Evolutionary conservation across 768 basidiomycete genomes (phyloP).

Genomic region (Pluteus cervinus): DNA sequence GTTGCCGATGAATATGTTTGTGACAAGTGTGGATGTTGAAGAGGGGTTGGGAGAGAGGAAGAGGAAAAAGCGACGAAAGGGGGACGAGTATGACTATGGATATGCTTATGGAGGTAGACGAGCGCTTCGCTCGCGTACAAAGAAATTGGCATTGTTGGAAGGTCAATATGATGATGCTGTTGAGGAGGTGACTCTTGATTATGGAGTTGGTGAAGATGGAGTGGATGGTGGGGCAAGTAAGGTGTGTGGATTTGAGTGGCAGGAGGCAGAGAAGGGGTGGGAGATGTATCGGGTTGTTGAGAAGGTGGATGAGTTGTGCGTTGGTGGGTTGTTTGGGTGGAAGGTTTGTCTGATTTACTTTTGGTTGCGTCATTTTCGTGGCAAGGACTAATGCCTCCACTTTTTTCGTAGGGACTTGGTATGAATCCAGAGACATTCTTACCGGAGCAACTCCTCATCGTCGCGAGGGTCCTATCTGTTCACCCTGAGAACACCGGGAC

Average conservation of each 20-base stretch:
- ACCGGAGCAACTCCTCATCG: constrained; percentile 49
- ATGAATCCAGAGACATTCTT: constrained; percentile 54
- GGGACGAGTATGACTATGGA: constrained; percentile 30
- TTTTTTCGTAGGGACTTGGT: constrained; percentile 40
- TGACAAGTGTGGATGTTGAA: constrained; percentile 70
- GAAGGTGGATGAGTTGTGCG: constrained; percentile 16
- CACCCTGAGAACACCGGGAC: constrained; percentile 9
- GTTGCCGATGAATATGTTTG: constrained; percentile 58
- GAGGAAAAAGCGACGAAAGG: constrained; percentile 7
- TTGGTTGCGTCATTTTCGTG: neutral
- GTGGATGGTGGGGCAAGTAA: constrained; percentile 8
- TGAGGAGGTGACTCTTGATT: constrained; percentile 8
- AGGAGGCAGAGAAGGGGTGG: constrained; percentile 25
- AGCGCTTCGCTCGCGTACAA: constrained; percentile 7
- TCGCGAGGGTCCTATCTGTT: constrained; percentile 39
- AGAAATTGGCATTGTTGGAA: constrained; percentile 2
- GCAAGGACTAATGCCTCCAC: neutral
- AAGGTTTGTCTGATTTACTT: constrained; percentile 28
- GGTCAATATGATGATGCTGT: constrained; percentile 7
- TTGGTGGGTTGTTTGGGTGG: constrained; percentile 37
- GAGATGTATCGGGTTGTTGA: constrained; percentile 17
- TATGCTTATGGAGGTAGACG: constrained; percentile 12
- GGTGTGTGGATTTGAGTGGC: constrained; percentile 29
- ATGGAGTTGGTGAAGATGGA: constrained; percentile 10
- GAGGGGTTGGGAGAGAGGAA: constrained; percentile 29